Percentiles rank a stretch among this genome's conserved stretches.
Evolutionary conservation across 1,139 yeast genomes (phyloP).

Genomic region (Blastobotrys niveus): DNA sequence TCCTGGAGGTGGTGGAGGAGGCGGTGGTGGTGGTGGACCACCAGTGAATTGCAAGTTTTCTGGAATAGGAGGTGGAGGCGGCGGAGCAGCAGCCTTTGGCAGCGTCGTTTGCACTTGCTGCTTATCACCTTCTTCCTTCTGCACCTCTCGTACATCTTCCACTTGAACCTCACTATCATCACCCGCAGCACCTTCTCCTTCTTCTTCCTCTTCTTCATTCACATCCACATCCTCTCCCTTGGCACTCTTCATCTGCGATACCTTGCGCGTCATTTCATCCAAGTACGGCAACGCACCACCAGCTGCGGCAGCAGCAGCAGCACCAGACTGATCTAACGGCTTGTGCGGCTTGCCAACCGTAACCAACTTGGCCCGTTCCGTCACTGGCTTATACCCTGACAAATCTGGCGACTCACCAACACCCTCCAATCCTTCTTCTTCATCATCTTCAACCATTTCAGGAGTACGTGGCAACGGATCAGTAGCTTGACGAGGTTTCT

Average conservation of each 20-base stretch:
- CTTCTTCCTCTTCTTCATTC: constrained; percentile 4
- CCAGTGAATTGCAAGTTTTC: neutral
- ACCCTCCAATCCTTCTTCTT: neutral
- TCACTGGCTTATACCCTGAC: constrained; percentile 15
- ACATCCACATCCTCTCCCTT: constrained; percentile 4
- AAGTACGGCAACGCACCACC: constrained; percentile 11
- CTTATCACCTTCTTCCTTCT: neutral
- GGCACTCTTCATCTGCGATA: constrained; percentile 9
- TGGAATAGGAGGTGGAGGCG: constrained; percentile 3
- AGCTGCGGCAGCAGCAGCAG: neutral
- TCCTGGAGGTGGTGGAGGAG: constrained; percentile 23
- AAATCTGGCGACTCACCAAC: constrained; percentile 2
- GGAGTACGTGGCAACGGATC: neutral
- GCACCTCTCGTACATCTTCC: neutral
- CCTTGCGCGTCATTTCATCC: constrained; percentile 16
- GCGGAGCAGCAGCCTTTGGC: constrained; percentile 1
- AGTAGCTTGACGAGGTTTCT: neutral
- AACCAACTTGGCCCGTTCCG: constrained; percentile 25
- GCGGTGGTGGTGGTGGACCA: constrained; percentile 35
- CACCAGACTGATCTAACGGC: constrained; percentile 2
- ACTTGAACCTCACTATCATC: constrained; percentile 7
- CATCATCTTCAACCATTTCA: constrained; percentile 3
- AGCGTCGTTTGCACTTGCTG: neutral
- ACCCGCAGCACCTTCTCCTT: no score
- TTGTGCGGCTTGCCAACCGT: constrained; percentile 19